phyloP scores from a whole-genome alignment of 768 basidiomycete species.

The Russula abietina region DNA sequence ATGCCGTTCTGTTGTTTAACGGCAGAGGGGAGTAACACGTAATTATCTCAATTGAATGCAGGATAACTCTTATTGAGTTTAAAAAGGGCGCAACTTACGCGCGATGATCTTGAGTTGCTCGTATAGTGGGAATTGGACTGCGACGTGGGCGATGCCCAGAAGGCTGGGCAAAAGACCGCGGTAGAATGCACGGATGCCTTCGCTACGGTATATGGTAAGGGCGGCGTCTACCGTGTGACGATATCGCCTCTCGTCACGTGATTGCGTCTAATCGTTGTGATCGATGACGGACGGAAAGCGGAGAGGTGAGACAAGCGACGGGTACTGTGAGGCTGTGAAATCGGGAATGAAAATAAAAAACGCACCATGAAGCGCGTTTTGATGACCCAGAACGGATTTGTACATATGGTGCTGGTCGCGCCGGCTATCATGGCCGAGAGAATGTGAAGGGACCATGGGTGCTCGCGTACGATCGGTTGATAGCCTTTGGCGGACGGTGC shows the following conservation, averaged over 20 bases:
- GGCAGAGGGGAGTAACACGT: neutral
- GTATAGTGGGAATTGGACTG: constrained; percentile 95
- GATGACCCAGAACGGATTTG: constrained; percentile 97
- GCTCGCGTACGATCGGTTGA: constrained; percentile 72
- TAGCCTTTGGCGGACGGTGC: constrained; percentile 83
- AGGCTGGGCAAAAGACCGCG: constrained; percentile 90
- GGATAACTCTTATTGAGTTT: neutral
- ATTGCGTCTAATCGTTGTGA: constrained; percentile 60
- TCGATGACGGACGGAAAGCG: no score
- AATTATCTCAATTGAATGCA: neutral
- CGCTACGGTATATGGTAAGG: constrained; percentile 79
- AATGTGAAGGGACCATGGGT: constrained; percentile 84
- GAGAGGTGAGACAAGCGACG: no score
- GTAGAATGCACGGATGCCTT: constrained; percentile 87
- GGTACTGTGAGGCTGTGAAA: no score
- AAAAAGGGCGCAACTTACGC: constrained; percentile 45
- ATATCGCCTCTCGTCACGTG: constrained; percentile 70
- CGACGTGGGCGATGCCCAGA: constrained; percentile 90
- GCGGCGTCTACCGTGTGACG: constrained; percentile 89
- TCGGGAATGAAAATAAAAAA: neutral
- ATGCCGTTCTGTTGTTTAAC: constrained; percentile 16
- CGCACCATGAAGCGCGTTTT: constrained; percentile 97
- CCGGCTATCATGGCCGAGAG: constrained; percentile 95
- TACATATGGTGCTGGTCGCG: constrained; percentile 85
- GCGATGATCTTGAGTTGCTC: constrained; percentile 84